A percentile compares a stretch with the other conserved stretches of the same genome.
Conservation (phyloP, 2,329 filamentous ascomycete species). For the Cladosporium sp. region DNA sequence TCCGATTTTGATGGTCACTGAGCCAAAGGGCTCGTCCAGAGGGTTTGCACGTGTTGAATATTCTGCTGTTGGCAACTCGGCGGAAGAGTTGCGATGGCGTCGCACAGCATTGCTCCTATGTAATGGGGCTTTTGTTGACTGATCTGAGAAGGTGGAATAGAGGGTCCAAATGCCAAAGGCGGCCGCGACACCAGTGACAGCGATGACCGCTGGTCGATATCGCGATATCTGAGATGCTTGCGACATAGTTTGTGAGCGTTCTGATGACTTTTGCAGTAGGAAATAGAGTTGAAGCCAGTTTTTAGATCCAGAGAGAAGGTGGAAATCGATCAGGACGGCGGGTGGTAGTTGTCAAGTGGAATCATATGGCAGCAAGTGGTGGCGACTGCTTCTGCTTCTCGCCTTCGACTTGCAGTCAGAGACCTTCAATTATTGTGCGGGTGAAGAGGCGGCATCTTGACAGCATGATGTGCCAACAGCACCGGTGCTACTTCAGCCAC, state of each 20-base stretch:
- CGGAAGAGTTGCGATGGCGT: conserved; percentile 29
- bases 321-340: no score
- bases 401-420: no score
- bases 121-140: conserved; percentile 35
- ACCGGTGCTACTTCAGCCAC: no score
- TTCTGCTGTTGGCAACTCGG: not conserved
- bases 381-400: no score
- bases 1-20: not conserved
- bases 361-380: not conserved
- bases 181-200: conserved; percentile 53
- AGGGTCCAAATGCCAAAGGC: conserved; percentile 56
- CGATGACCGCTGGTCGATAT: conserved; percentile 49
- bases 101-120: conserved; percentile 66
- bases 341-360: not conserved
- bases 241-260: not conserved
- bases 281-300: no score
- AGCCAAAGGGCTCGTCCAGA: conserved; percentile 12
- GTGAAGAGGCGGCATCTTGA: no score
- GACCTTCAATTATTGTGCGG: no score
- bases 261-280: not conserved
- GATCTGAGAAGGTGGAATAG: conserved; percentile 41
- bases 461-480: no score
- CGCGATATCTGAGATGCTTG: conserved; percentile 21
- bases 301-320: no score
- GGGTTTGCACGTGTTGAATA: no score